Evolutionary conservation across 257 asterid genomes (phyloP).

Genomic region (Solanum dulcamara): DNA sequence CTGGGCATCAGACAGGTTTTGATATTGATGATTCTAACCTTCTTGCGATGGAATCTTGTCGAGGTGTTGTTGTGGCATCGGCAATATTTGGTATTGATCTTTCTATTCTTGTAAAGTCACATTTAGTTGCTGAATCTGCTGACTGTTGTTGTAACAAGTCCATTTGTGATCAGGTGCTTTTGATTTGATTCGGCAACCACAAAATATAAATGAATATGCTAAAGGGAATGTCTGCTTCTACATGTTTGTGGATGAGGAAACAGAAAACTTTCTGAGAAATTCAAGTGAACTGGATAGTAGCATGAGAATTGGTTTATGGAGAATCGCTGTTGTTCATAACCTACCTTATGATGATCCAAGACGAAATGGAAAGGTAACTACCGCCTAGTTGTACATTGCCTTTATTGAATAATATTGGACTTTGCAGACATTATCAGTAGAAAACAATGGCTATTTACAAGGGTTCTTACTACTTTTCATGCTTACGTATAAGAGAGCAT

Average conservation of each 20-base stretch:
- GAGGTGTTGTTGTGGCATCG: constrained; percentile 79
- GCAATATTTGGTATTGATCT: constrained; percentile 71
- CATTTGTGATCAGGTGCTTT: constrained; percentile 61
- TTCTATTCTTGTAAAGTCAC: not conserved
- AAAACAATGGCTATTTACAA: not conserved
- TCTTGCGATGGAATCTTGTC: constrained; percentile 73
- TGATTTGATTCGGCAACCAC: constrained; percentile 79
- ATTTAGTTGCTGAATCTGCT: not conserved
- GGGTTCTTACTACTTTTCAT: not conserved
- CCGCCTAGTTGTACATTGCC: not conserved
- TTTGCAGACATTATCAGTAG: not conserved
- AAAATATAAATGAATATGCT: constrained; percentile 65
- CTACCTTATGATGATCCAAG: constrained; percentile 84
- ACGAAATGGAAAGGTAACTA: constrained; percentile 86
- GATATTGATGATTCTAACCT: constrained; percentile 76
- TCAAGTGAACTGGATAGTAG: constrained; percentile 49
- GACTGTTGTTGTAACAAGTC: constrained; percentile 12
- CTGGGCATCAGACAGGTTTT: constrained; percentile 75
- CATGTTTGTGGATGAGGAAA: constrained; percentile 82
- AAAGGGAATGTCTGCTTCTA: constrained; percentile 57
- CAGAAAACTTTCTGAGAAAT: constrained; percentile 46
- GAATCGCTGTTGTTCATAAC: constrained; percentile 61
- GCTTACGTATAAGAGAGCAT: not conserved
- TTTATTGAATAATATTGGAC: not conserved
- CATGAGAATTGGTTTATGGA: constrained; percentile 76